Evolutionary conservation across 768 basidiomycete species (phyloP), one percentile per base, ranked within the genome.

Genomic region (Ephemerocybe angulata): DNA sequence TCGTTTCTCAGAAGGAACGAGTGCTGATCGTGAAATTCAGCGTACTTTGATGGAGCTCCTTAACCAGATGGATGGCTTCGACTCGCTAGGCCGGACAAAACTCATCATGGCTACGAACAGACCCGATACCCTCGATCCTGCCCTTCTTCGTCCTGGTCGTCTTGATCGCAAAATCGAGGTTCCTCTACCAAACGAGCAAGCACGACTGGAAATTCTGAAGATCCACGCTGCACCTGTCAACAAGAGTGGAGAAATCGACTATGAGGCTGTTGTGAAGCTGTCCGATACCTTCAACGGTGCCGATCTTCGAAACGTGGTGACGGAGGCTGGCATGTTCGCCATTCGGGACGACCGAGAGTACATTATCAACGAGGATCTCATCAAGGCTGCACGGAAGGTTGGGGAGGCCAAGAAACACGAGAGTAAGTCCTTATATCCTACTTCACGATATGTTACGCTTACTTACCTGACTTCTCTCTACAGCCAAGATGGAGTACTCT

Each of bases 71-170:
- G 97, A 99, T 68, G 97, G 97, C 22, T 99, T 99, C 74, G 97
- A 98, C 72, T 93, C 96, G 15, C 78, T 99, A 27, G 97, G 97
- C 42, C 79, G 78, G 60, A 98, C 95, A 30, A 98, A 98, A 72
- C 82, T 98, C 51, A 99, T 99, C 70, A 98, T 98, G 93, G 97
- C 97, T n/a, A 99, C 97, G 24, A 99, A 98, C 76, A 81, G 97
- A 65, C 97, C 97, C 0, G 97, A 99, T 70, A 98, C 95, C 1
- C 83, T 98, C 30, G 97, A 98, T 72, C 97, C 97, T 13, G 96
- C 96, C 13, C 84, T 99, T 22, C 80, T 99, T 53, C 90, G 96
- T 52, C 96, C 96, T 7, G 97, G 97, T 42, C 88, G 97, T 50
- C 77, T 99, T 37, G 97, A 99, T 70, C 82, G 96, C 43, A 98